Conservation (phyloP, 495 filamentous ascomycete species). For the Penicillium ochrochloron region DNA sequence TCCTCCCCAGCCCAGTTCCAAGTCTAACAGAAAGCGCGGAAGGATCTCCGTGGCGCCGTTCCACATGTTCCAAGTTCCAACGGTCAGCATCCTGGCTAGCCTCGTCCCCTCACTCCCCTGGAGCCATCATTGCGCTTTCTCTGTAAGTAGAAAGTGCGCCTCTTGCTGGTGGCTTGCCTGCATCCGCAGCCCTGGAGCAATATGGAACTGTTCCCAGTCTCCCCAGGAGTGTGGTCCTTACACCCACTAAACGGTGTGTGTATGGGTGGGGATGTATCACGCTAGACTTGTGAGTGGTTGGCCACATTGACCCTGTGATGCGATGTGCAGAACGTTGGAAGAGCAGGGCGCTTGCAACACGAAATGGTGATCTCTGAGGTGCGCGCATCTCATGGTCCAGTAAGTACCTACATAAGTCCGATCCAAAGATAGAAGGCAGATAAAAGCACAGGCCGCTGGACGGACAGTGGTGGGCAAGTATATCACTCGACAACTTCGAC, state of each 20-base stretch:
- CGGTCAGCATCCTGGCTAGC: conserved; percentile 13
- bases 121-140: not conserved
- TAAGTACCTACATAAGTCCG: not conserved
- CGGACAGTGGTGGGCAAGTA: not conserved
- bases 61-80: conserved; percentile 11
- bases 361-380: not conserved
- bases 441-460: conserved; percentile 7
- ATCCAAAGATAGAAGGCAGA: conserved; percentile 5
- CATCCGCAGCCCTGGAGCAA: not conserved
- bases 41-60: conserved; percentile 14
- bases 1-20: not conserved
- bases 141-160: not conserved
- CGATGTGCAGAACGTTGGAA: not conserved
- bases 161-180: conserved; percentile 14
- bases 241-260: not conserved
- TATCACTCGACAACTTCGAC: not conserved
- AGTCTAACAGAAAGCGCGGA: conserved; percentile 9
- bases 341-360: conserved; percentile 4
- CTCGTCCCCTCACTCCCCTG: not conserved
- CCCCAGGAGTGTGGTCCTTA: not conserved
- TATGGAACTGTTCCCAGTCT: not conserved
- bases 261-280: not conserved
- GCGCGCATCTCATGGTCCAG: not conserved
- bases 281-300: not conserved
- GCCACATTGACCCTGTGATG: conserved; percentile 6